Base-by-base conservation (phyloP, 495 filamentous ascomycete species). In the Hypomontagnella submonticulosa region DNA sequence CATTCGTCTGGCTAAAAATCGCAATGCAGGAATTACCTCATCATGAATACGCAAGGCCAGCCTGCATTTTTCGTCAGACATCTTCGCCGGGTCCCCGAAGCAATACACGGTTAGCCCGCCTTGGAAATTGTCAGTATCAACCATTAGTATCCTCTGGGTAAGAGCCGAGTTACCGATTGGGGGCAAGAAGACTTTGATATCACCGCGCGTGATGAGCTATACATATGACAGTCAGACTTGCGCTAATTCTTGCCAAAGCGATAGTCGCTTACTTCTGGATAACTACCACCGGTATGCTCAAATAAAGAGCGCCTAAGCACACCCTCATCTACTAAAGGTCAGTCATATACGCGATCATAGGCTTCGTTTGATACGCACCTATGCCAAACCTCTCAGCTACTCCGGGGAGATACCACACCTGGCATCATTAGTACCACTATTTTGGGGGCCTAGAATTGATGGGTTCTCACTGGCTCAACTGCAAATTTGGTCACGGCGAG, bases 401-500 rank as follows among this genome's bases (percentile, higher is more conserved):
- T 4, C 94, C 94, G 3, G 93, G 94, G 7, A 98, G 83, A 82
- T 96, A 97, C 94, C 94, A 98, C 9, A 93, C 87, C 79, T 81
- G 69, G 5, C 23, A 33, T 8, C 12, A 44, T 65, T 11, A 64
- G 54, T 34, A 54, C 2, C 8, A 12, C 1, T 49, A 38, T 56
- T 51, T 4, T 27, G 7, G 11, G 23, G 10, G 9, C 11, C 5
- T 8, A 30, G 4, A 32, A 13, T 41, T 53, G n/a, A 9, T n/a
- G 11, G 47, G 15, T 38, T 54, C 71, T 66, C 66, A 87, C 88
- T 4, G 95, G 95, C 78, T 97, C 95, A 30, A 96, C 93, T 7
- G 95, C 95, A 57, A 97, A 92, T 77, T 99, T 99, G 18, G 94
- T 97, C 10, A 99, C 95, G 37, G 91, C 90, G 8, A 99, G 84